Evolutionary conservation across 1,284 basidiomycete species (phyloP).

Genomic region (Leccinum griseonigrum): DNA sequence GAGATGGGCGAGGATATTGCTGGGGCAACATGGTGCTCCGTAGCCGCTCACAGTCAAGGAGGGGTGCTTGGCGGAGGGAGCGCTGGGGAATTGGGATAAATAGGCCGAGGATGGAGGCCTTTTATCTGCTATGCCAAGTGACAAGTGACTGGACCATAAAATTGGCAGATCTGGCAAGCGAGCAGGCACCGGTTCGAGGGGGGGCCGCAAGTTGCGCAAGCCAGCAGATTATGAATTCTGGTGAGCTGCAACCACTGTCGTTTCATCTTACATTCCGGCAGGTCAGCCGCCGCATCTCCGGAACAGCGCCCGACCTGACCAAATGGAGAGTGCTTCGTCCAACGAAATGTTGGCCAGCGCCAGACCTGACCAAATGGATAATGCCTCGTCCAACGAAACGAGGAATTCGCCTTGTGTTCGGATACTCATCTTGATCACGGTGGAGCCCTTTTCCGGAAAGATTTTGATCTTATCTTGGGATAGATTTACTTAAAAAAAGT

Average conservation of each 20-base stretch:
- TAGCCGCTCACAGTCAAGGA: background rate
- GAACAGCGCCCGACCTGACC: background rate
- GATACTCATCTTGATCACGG: background rate
- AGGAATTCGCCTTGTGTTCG: background rate
- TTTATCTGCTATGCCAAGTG: conserved; percentile 6
- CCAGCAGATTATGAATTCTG: background rate
- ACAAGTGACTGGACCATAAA: background rate
- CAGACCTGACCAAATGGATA: background rate
- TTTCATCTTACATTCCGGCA: background rate
- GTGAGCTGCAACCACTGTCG: background rate
- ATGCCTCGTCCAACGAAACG: background rate
- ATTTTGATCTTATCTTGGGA: background rate
- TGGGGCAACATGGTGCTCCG: conserved; percentile 16
- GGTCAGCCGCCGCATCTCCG: background rate
- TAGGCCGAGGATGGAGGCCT: background rate
- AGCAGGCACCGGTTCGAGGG: background rate
- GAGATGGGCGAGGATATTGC: conserved; percentile 18
- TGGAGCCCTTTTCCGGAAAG: background rate
- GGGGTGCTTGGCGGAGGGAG: background rate
- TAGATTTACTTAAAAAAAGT: background rate
- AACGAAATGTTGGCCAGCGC: background rate
- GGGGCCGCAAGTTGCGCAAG: background rate
- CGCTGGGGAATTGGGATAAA: background rate
- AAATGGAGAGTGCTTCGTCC: background rate
- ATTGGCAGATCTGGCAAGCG: background rate